Base-by-base conservation (phyloP, 2,329 filamentous ascomycete species). In the Claviceps arundinis region DNA sequence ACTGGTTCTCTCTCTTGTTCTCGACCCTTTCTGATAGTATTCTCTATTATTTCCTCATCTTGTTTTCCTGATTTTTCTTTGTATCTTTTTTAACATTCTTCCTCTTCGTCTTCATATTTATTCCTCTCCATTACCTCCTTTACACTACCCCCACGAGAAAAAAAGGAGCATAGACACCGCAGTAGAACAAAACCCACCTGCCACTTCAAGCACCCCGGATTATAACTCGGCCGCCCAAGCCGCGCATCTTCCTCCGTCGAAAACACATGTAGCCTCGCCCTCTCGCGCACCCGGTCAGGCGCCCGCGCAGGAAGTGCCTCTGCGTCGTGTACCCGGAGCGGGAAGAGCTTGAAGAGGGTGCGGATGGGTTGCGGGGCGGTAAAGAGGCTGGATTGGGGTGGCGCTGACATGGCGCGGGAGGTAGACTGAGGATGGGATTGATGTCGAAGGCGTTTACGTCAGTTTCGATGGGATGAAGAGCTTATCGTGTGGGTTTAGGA, bases 121-220 rank as follows among this genome's bases (percentile, higher is more conserved):
- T 26, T 16, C 16, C 13, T 44, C 16, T 16, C 4, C 1, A 16
- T 44, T 26, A 26, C 34, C n/a, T 5, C 13, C 34, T 19, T 19
- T 17, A 5, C 1, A 46, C 13, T 9, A 9, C 9, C 5, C 14
- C 13, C 14, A 5, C 6, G 17, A 11, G 5, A 2, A 6, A 9
- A 13, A 37, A 11, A 1, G n/a, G 17, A 44, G 14, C 5, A 44
- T 5, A 13, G 8, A 44, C 13, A 44, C 9, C 30, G 30, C 30
- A 34, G 3, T 34, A 34, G 30, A 34, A 26, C 7, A 14, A n/a
- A 42, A 66, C 80, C 59, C 61, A 91, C 89, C 86, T 97, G 93
- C 89, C 89, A 97, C 73, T 91, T 95, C 62, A 97, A 74, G 72
- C 93, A 98, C 54, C 83, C 81, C 11, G 93, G 93, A 65, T 97